A percentile compares a stretch with the other conserved stretches of the same genome.
Evolutionary conservation across 805 yeast genomes (phyloP).

Genomic region (Metschnikowia chrysomelidarum): DNA sequence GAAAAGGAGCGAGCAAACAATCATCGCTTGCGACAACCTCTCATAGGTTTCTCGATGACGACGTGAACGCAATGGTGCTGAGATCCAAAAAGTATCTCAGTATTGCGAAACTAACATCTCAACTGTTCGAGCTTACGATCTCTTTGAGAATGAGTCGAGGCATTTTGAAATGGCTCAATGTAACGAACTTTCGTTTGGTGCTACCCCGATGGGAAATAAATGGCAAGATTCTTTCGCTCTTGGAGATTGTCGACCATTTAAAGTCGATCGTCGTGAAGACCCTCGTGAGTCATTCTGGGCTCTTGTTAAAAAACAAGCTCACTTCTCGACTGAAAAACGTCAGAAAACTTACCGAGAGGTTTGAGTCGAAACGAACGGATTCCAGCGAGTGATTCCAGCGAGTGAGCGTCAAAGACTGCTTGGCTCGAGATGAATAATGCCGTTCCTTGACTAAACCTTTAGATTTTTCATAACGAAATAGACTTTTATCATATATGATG

Average conservation of each 20-base stretch:
- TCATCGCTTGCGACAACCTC: slow-evolving; percentile 6
- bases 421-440: background rate
- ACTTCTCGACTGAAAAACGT: slow-evolving; percentile 11
- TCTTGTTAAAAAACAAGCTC: slow-evolving; percentile 35
- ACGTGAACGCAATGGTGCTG: slow-evolving; percentile 59
- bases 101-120: slow-evolving; percentile 49
- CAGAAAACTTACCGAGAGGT: slow-evolving; percentile 1
- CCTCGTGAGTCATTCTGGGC: slow-evolving; percentile 35
- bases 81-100: slow-evolving; percentile 75
- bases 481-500: slow-evolving; percentile 27
- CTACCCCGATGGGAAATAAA: slow-evolving; percentile 36
- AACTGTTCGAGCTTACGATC: slow-evolving; percentile 28
- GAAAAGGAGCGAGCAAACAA: slow-evolving; percentile 5
- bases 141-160: slow-evolving; percentile 38
- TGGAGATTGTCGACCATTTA: slow-evolving; percentile 35
- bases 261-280: slow-evolving; percentile 33
- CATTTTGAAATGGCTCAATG: slow-evolving; percentile 35
- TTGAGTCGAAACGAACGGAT: background rate
- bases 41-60: slow-evolving; percentile 10
- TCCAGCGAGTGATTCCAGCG: background rate
- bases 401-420: background rate
- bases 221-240: slow-evolving; percentile 29
- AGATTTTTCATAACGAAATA: background rate
- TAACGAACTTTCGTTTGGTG: slow-evolving; percentile 32
- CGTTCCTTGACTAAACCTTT: background rate